Evolutionary conservation across 1,139 yeast genomes (phyloP), one percentile per base, ranked within the genome.

Genomic region (Suhomyces panamericanus): DNA sequence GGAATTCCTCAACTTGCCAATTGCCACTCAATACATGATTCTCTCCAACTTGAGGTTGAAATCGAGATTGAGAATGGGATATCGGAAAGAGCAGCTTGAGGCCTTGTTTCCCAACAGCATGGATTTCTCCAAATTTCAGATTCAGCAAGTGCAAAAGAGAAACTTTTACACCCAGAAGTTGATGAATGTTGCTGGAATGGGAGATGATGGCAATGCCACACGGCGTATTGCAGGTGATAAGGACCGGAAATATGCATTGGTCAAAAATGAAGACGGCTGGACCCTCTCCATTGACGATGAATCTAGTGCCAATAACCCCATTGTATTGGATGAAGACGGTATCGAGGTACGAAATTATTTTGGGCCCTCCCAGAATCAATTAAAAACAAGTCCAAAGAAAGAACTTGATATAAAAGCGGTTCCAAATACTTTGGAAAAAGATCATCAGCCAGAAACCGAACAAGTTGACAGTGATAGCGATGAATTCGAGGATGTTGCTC

Each of bases 61-160:
- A 50, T 91, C 98, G 0, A 70, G 99, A 46, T 77, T 95, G 61
- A 82, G 99, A 69, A 85, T 95, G 96, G 99, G 99, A 0, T 89
- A 86, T 59, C 76, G 91, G 0, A 88, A 89, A 49, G 93, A 87
- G 13, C 97, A 95, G 58, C 69, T 95, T 26, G 87, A 88, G 52
- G 70, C 78, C 4, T 69, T 89, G 48, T 95, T 93, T 56, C 95
- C 96, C 0, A 77, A 87, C 57, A 80, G 90, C 45, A 77, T 88
- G 81, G 97, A 90, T 48, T 95, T 95, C 58, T 90, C 97, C 14
- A 83, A 79, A 56, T 95, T 95, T 62, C 99, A 95, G 63, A 87
- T 95, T 49, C 83, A 87, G 55, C 88, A 93, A 77, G 98, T 95
- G 1, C 87, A 89, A 52, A 89, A 89, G 62, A 75, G 99, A 51